Base-by-base conservation (phyloP, 495 filamentous ascomycete genomes). In the Penicillium coprophilum region DNA sequence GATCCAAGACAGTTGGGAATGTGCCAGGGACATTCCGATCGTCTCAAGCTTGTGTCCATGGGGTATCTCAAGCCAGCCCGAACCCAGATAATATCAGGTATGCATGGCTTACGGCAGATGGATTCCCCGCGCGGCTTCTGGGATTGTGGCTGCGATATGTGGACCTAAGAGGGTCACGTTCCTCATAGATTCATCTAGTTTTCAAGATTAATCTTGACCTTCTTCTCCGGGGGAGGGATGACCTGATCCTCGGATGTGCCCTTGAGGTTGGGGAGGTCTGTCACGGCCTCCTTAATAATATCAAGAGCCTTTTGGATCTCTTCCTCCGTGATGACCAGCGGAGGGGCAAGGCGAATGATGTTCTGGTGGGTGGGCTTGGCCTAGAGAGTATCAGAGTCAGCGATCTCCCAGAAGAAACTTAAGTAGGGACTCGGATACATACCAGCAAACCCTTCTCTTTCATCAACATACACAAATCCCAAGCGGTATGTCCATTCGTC, bases 351-450 rank as follows among this genome's bases (percentile, higher is more conserved):
- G 53, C 81, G 81, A 51, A 84, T 97, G 74, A 97, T 97, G 70
- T 97, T 97, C 63, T 96, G 85, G 73, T 98, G 94, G 32, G 95
- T 99, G 10, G 95, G 95, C 82, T 99, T 99, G 55, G 94, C 94
- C 90, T 96, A 70, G 63, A 17, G 30, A 19, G 31, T 12, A 50
- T 11, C 48, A 52, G 65, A 52, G 65, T 73, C 65, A 77, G 75
- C 65, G 56, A n/a, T 44, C 30, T 27, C 41, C 28, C 12, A 36
- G n/a, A 4, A 11, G 27, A 50, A 41, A 21, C 13, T 23, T 4
- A 30, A 28, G n/a, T 2, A 60, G 10, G 15, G 8, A 19, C 8
- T 19, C 23, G 15, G 38, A 20, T 19, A 75, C 83, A 67, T 81
- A 96, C 91, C 82, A 98, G 71, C 52, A 98, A 76, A 45, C 94